A percentile compares a stretch with the other conserved stretches of the same genome.
phyloP scores from a whole-genome alignment of 495 filamentous ascomycete genomes.

The Aspergillus nidulans region DNA sequence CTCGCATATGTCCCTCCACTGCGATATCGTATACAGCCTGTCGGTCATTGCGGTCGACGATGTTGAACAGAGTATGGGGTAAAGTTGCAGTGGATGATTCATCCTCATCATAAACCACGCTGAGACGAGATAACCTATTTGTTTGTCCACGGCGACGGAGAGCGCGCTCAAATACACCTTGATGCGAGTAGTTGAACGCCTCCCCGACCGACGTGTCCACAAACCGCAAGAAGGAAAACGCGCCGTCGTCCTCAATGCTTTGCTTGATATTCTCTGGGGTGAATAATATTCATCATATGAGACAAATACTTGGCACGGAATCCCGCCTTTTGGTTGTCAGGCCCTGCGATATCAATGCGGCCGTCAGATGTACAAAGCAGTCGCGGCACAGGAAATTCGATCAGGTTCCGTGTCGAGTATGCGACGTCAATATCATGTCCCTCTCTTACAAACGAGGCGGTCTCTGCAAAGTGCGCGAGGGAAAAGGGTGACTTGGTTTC shows the following conservation, averaged over 20 bases:
- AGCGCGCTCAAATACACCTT: conserved; percentile 62
- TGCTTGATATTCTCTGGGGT: conserved; percentile 70
- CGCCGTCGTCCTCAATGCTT: conserved; percentile 48
- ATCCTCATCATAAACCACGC: conserved; percentile 58
- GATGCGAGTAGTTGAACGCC: conserved; percentile 58
- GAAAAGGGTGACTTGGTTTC: conserved; percentile 86
- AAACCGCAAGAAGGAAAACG: conserved; percentile 91
- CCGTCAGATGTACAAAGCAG: conserved; percentile 73
- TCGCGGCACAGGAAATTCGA: conserved; percentile 77
- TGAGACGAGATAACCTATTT: conserved; percentile 48
- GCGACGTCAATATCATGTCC: conserved; percentile 71
- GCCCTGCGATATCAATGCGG: conserved; percentile 69
- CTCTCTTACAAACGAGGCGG: conserved; percentile 89
- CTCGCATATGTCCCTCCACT: conserved; percentile 63
- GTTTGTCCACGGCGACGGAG: conserved; percentile 45
- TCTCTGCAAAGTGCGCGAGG: conserved; percentile 81
- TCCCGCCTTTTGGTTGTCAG: conserved; percentile 68
- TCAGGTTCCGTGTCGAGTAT: conserved; percentile 82
- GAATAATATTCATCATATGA: conserved; percentile 87
- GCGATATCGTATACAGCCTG: conserved; percentile 67
- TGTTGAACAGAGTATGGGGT: conserved; percentile 72
- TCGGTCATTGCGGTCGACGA: conserved; percentile 64
- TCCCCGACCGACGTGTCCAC: conserved; percentile 72
- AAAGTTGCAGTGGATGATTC: conserved; percentile 48
- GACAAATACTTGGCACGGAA: conserved; percentile 69